Evolutionary conservation across 129 eudicot species (phyloP).

Genomic region (Ambrosia artemisiifolia): DNA sequence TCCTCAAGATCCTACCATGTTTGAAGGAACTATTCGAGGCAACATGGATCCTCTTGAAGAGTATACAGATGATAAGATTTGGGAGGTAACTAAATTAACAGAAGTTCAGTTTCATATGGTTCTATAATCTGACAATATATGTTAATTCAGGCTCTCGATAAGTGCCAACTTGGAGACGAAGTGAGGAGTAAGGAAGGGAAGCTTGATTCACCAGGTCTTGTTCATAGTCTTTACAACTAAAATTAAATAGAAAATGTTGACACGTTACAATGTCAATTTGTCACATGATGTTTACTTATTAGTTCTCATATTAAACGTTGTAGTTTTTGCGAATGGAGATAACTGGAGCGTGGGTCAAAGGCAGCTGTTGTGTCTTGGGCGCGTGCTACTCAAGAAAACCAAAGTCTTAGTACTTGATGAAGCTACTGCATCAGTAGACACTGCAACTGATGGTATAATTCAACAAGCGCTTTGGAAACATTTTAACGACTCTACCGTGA

Average conservation of each 20-base stretch:
- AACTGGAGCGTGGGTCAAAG: conserved; percentile 89
- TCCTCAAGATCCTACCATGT: conserved; percentile 97
- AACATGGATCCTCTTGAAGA: conserved; percentile 94
- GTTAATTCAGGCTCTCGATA: conserved; percentile 62
- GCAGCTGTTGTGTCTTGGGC: conserved; percentile 67
- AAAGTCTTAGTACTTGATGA: conserved; percentile 77
- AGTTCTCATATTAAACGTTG: not conserved
- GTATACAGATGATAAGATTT: conserved; percentile 77
- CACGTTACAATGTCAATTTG: not conserved
- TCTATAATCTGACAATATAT: conserved; percentile 7
- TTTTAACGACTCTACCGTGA: conserved; percentile 65
- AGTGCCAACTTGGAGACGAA: conserved; percentile 87
- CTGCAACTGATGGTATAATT: conserved; percentile 83
- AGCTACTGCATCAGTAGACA: conserved; percentile 92
- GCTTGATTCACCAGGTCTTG: conserved; percentile 61
- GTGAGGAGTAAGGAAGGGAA: conserved; percentile 72
- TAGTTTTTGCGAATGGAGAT: conserved; percentile 57
- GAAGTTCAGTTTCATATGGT: not conserved
- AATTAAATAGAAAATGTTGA: too few species aligned
- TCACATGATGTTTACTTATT: not conserved
- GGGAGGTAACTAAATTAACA: conserved; percentile 60
- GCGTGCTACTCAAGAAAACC: conserved; percentile 74
- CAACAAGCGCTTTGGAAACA: conserved; percentile 68
- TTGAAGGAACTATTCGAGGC: conserved; percentile 76
- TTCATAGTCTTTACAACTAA: not conserved